A percentile compares a stretch with the other conserved stretches of the same genome.
These are phyloP conservation scores for Pleurotus citrinopileatus DNA, from an alignment of 768 basidiomycete genomes.

Conservation along the genomic window DNA sequence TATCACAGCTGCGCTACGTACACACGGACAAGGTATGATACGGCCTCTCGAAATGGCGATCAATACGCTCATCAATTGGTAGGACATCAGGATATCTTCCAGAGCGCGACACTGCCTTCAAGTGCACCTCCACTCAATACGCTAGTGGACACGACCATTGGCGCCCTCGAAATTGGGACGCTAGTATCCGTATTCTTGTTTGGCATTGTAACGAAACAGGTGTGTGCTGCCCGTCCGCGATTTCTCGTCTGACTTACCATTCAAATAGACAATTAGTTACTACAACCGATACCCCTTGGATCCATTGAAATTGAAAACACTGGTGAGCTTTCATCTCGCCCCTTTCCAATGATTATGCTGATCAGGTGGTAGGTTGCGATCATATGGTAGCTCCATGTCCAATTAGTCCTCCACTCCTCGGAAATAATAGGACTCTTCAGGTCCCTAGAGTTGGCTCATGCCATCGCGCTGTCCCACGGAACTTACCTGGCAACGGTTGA, in stretches of 20 bases:
- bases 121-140: neutral
- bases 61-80: neutral
- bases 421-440: neutral
- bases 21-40: neutral
- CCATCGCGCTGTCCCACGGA: neutral
- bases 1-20: neutral
- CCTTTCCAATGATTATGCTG: neutral
- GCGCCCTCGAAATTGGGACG: neutral
- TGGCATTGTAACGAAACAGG: neutral
- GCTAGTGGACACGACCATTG: neutral
- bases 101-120: neutral
- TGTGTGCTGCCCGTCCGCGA: neutral
- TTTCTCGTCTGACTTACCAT: neutral
- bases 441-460: neutral
- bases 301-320: neutral
- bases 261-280: neutral
- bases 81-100: neutral
- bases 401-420: neutral
- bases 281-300: neutral
- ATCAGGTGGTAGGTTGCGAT: neutral
- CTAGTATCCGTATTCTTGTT: neutral
- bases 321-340: neutral
- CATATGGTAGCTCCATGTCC: neutral
- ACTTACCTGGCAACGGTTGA: neutral
- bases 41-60: neutral